Conservation (phyloP, 2,329 filamentous ascomycete species). For the Fusarium concolor region DNA sequence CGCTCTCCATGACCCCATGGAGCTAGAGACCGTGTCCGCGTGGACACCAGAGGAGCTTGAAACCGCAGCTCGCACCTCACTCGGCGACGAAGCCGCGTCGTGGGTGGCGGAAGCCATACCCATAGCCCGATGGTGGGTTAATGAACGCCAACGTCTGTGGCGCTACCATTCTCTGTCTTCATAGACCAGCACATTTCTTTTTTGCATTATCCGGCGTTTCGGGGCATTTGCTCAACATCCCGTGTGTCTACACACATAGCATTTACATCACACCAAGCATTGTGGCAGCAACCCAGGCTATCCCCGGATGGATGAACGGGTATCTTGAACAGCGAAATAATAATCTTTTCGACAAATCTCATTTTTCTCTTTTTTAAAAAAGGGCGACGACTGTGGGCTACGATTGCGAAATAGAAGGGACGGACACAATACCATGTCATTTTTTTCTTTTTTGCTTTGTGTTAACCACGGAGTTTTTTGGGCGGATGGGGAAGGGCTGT, state of each 20-base stretch:
- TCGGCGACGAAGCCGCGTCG: constrained; percentile 43
- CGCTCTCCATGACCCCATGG: constrained; percentile 46
- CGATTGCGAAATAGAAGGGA: constrained; percentile 23
- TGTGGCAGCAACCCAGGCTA: not conserved
- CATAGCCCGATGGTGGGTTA: constrained; percentile 41
- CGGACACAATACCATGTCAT: constrained; percentile 6
- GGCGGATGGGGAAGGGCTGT: not conserved
- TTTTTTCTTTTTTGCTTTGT: constrained; percentile 5
- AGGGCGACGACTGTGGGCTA: constrained; percentile 9
- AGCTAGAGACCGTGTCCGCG: constrained; percentile 42
- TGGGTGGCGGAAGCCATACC: constrained; percentile 46
- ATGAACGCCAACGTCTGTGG: constrained; percentile 44
- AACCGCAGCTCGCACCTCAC: constrained; percentile 31
- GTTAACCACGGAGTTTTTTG: constrained; percentile 18
- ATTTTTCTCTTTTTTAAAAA: constrained; percentile 18
- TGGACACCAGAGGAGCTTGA: constrained; percentile 45
- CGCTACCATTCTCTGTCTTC: constrained; percentile 35
- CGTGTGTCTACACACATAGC: constrained; percentile 4
- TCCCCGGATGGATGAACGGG: constrained; percentile 25
- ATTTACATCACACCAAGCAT: constrained; percentile 21
- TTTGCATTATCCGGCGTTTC: constrained; percentile 33
- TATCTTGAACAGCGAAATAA: constrained; percentile 19
- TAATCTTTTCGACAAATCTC: constrained; percentile 12
- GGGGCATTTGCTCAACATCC: constrained; percentile 17
- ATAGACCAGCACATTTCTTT: constrained; percentile 6